Conservation (phyloP, 2,329 filamentous ascomycete genomes). For the Talaromyces sp. region DNA sequence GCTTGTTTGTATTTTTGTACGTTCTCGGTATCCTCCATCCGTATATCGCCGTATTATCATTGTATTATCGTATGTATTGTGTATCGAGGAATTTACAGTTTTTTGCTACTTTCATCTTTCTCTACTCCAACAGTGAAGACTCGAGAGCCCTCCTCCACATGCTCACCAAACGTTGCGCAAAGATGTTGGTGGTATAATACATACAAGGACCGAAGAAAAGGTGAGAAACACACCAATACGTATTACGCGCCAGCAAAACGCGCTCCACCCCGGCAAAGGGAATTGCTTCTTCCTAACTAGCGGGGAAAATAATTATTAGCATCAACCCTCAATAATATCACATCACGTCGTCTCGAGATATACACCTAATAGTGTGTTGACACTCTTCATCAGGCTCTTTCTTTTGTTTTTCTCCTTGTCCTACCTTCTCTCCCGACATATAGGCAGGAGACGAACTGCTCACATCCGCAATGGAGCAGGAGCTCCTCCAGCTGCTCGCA, state of each 20-base stretch:
- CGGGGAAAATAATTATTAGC: slow-evolving; percentile 5
- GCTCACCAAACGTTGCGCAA: background rate
- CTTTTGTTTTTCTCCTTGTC: background rate
- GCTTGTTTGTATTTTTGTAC: background rate
- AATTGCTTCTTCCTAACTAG: slow-evolving; percentile 6
- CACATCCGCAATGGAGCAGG: slow-evolving; percentile 71
- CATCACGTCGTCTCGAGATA: background rate
- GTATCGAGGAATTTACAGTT: background rate
- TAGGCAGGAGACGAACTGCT: slow-evolving; percentile 5
- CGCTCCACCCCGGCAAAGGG: slow-evolving; percentile 4
- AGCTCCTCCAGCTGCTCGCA: slow-evolving; percentile 81
- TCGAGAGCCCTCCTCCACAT: background rate
- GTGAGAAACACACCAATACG: slow-evolving; percentile 10
- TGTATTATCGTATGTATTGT: background rate
- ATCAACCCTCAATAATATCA: background rate
- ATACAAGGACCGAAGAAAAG: background rate
- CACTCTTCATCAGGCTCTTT: background rate
- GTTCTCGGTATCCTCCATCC: background rate
- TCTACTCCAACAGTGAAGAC: background rate
- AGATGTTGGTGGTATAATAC: background rate
- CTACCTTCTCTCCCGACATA: background rate
- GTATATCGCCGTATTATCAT: background rate
- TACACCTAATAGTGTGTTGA: background rate
- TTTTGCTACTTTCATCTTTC: background rate
- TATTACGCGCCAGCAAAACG: slow-evolving; percentile 11